Conservation (phyloP, 106 monocot genomes). For the Vanilla planifolia region DNA sequence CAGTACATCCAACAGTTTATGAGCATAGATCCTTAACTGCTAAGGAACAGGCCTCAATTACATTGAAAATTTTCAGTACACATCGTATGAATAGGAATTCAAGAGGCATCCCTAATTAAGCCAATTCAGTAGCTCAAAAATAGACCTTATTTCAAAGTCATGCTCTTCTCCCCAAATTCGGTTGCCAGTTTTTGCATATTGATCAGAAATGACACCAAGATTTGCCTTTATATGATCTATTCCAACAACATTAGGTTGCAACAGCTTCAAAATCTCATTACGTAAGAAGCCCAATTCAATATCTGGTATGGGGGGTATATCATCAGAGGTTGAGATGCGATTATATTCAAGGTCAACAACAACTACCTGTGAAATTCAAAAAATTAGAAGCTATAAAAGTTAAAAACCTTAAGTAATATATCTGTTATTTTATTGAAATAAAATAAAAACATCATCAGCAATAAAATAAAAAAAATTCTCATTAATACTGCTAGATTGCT, state of each 20-base stretch:
- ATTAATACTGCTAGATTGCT: no score
- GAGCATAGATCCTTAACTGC: background rate
- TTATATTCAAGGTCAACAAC: constrained; percentile 96
- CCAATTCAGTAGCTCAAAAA: background rate
- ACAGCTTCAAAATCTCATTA: constrained; percentile 63
- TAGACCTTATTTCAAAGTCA: constrained; percentile 83
- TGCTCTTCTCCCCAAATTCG: constrained; percentile 80
- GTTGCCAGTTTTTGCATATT: constrained; percentile 29
- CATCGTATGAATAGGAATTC: background rate
- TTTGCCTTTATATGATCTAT: constrained; percentile 84
- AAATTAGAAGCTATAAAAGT: constrained; percentile 8
- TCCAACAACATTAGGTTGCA: constrained; percentile 81
- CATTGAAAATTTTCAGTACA: background rate
- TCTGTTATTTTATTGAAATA: no score
- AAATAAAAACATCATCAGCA: no score
- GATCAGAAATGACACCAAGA: constrained; percentile 48
- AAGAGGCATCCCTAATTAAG: background rate
- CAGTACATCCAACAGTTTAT: background rate
- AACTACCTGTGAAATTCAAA: constrained; percentile 67
- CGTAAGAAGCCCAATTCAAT: constrained; percentile 67
- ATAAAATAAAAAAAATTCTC: no score
- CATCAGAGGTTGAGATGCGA: constrained; percentile 76
- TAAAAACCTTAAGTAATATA: no score
- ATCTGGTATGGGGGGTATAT: constrained; percentile 86
- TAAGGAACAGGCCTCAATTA: background rate